Evolutionary conservation across 2,329 filamentous ascomycete species (phyloP), one percentile per base, ranked within the genome.

Genomic region (Aspergillus tamarii): DNA sequence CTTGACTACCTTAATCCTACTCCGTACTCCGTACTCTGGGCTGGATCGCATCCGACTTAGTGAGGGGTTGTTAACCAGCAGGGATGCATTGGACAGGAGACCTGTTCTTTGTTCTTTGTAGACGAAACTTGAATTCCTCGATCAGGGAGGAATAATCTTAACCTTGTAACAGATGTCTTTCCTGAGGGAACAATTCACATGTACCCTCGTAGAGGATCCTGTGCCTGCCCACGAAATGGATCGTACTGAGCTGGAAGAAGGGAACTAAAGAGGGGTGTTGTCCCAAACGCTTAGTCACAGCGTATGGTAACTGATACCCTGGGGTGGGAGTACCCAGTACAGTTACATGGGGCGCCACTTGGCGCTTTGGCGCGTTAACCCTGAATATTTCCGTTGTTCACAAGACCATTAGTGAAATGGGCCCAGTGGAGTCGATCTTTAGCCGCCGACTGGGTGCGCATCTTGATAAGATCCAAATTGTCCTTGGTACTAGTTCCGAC

Each of bases 291-390:
- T 55, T 39, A 55, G 52, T 26, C 32, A 39, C 30, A 7, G n/a
- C 23, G 21, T 39, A 36, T 21, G 36, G 32, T 55, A 39, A 55
- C 52, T 30, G 32, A 39, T 55, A 59, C 57, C 52, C 32, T 28
- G 21, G 46, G 21, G 23, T n/a, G 48, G 19, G 23, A 21, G 52
- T 55, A 55, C 52, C 32, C 52, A 55, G 34, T 55, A 55, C 39
- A 19, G 39, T 36, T 41, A n/a, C 34, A 39, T 55, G 52, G 32
- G 32, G 34, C 30, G 32, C 32, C 52, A 55, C 52, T 26, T 55
- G 34, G 52, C 52, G 21, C 39, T 46, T 39, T 39, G 57, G 57
- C 57, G 57, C 57, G 57, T 48, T 59, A 59, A 30, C 57, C 57
- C 34, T 43, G 55, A 23, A 57, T 57, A 57, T 36, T 56, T 36